Evolutionary conservation across 805 yeast genomes (phyloP), one percentile per base, ranked within the genome.

Genomic region (Clavispora santaluciae): DNA sequence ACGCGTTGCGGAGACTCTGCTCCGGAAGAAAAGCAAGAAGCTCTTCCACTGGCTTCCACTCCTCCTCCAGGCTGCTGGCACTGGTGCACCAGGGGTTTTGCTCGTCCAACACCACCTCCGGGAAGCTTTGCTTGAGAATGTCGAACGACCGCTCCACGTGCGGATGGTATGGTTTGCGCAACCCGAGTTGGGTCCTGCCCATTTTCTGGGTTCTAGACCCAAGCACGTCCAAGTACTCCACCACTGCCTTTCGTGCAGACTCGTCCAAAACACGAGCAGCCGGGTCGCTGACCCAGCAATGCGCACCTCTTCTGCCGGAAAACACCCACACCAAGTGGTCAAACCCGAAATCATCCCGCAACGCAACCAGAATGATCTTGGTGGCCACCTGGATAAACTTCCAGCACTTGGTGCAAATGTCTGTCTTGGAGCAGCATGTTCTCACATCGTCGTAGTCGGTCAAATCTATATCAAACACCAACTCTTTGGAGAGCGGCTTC

Each of bases 221-320:
- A 56, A 86, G 68, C 1, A 90, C 82, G 51, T 87, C 91, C 59
- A 93, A 61, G 59, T 93, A 93, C 50, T 86, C 90, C 23, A 90
- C 82, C 10, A 93, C 76, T 3, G 95, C 79, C 53, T 83, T 73
- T 54, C 99, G 76, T 45, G 79, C 77, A 5, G 68, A 54, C 59
- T 93, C 98, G 47, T 78, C 84, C 46, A 93, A 62, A 1, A 60
- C 54, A 42, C 97, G 68, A 1, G 97, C 96, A 36, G 90, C 68
- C 41, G 75, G 64, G 59, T 93, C 99, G 62, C 95, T 86, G 18
- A 93, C 75, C 99, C 99, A 93, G 56, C 98, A 95, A 72, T 93
- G 99, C 12, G 95, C 95, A 62, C 99, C 99, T 76, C 99, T 86
- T 72, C 99, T 84, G 35, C 99, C 99, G 1, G 96, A 88, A 57